Evolutionary conservation across 2,329 filamentous ascomycete species (phyloP), one percentile per base, ranked within the genome.

Genomic region (Colletotrichum noveboracense): DNA sequence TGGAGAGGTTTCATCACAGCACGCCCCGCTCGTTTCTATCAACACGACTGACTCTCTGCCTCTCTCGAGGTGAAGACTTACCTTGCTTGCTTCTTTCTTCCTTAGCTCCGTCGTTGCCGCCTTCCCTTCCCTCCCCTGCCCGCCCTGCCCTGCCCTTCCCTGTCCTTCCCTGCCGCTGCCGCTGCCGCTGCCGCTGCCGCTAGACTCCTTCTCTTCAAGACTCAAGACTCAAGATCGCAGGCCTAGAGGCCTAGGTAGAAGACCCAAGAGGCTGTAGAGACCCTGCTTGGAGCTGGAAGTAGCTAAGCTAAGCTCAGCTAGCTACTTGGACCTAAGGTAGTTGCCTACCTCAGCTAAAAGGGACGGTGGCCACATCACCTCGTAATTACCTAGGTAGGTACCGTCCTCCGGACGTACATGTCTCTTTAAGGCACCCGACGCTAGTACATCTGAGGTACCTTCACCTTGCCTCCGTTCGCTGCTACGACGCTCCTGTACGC

Each of bases 1-100:
- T 83, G 83, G 84, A 81, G 81, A 84, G 82, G 84, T 85, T 84
- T 83, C 82, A 83, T 82, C 84, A 81, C 81, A 81, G 84, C 86
- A 86, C 84, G 83, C 84, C 83, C 86, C 84, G 83, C 85, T 83
- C 81, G 76, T 80, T 81, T 84, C 82, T 81, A 80, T 72, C 70
- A 72, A 60, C 32, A 66, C 43, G 30, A 65, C 28, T 38, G 36
- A 65, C 28, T 38, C 21, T 18, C 7, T 36, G 26, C 36, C 62
- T 48, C n/a, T 38, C 32, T 43, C 38, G 38, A 43, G 38, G 38
- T 43, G 38, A 43, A 43, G 38, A 38, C 36, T 56, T 70, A 26
- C 34, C 64, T 75, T 28, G 26, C 74, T 60, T 61, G 24, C 36
- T 14, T 58, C 55, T 66, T 14, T 65, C 30, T 36, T 65, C 28